Conservation (phyloP, 179 eudicot genomes). For the Heliamphora pulchella region DNA sequence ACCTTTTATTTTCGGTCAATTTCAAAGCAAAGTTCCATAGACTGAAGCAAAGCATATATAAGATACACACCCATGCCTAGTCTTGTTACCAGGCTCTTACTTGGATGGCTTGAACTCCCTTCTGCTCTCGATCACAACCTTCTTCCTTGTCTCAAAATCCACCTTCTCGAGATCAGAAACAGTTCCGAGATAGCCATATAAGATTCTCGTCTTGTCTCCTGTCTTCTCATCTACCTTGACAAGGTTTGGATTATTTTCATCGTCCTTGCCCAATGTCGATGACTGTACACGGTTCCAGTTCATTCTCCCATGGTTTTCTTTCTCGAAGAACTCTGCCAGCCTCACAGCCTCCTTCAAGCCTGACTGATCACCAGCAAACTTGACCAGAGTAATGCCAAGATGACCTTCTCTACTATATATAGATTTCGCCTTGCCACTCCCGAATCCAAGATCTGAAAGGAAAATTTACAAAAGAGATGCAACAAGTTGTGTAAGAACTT, state of each 20-base stretch:
- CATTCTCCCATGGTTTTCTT: conserved; percentile 67
- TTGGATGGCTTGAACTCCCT: conserved; percentile 39
- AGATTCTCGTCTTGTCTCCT: conserved; percentile 61
- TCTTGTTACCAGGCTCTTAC: conserved; percentile 17
- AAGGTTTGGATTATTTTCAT: conserved; percentile 64
- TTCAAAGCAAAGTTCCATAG: not conserved
- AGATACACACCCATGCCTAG: not conserved
- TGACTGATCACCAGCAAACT: conserved; percentile 57
- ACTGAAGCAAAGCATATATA: not conserved
- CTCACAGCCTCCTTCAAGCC: conserved; percentile 78
- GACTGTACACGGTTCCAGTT: conserved; percentile 67
- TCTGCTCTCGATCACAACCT: conserved; percentile 56
- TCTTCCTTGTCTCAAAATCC: conserved; percentile 70
- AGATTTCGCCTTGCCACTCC: conserved; percentile 79
- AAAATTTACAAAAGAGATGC: not conserved
- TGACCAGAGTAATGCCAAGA: conserved; percentile 57
- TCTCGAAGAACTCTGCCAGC: conserved; percentile 61
- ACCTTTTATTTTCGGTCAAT: not conserved
- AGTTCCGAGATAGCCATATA: conserved; percentile 75
- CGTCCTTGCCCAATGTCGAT: conserved; percentile 35
- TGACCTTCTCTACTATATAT: conserved; percentile 79
- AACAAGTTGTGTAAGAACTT: conserved; percentile 8
- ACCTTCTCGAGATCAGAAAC: conserved; percentile 66
- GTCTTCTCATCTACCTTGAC: conserved; percentile 59
- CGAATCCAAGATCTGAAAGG: conserved; percentile 63